These are phyloP conservation scores for Waltergamsia citrina DNA, from an alignment of 2,329 filamentous ascomycete species.

Conservation along the genomic window DNA sequence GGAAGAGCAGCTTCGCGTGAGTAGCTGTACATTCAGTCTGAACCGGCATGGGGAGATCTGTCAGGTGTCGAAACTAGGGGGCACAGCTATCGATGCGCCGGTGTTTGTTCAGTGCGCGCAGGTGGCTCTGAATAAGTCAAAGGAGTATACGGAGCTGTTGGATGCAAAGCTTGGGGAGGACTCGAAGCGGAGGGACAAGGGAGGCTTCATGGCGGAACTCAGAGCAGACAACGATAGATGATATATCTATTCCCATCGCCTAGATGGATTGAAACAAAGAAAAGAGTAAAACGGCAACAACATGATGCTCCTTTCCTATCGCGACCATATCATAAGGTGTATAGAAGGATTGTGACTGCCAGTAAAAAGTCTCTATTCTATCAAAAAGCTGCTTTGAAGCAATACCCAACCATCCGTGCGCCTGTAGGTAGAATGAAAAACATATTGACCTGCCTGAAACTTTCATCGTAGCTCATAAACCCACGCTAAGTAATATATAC, in stretches of 20 bases:
- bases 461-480: too few species aligned
- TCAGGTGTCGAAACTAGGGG: conserved; percentile 84
- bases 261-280: conserved; percentile 7
- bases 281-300: conserved; percentile 6
- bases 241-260: background rate
- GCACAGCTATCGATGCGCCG: conserved; percentile 71
- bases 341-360: too few species aligned
- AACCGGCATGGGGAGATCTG: conserved; percentile 88
- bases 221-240: conserved; percentile 75
- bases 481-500: too few species aligned
- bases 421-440: too few species aligned
- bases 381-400: too few species aligned
- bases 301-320: too few species aligned
- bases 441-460: too few species aligned
- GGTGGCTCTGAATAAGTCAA: conserved; percentile 67
- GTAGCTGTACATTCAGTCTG: conserved; percentile 71
- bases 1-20: conserved; percentile 68
- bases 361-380: too few species aligned
- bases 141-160: conserved; percentile 67
- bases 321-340: too few species aligned
- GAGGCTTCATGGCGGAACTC: conserved; percentile 67
- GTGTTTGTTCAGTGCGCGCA: conserved; percentile 67
- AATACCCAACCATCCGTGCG: background rate
- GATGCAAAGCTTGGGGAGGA: conserved; percentile 69
- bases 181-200: conserved; percentile 65